Percentiles rank a stretch among this genome's conserved stretches.
phyloP scores from a whole-genome alignment of 352 stramenopile genomes.

The Blastocystis sp. region DNA sequence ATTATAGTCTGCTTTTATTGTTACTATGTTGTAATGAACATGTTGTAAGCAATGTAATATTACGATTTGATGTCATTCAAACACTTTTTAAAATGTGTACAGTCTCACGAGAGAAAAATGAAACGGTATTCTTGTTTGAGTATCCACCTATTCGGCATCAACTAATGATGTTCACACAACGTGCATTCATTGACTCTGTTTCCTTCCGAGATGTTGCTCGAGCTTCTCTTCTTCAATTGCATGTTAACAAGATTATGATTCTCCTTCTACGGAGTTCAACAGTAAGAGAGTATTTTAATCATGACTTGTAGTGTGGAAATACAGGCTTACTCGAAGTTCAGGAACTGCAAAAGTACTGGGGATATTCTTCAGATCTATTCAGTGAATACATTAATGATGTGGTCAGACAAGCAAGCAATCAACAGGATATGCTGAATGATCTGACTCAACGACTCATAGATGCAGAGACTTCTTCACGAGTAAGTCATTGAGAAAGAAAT shows the following conservation, averaged over 20 bases:
- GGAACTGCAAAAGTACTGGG: background rate
- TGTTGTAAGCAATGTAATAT: background rate
- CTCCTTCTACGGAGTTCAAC: background rate
- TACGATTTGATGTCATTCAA: slow-evolving; percentile 26
- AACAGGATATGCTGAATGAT: slow-evolving; percentile 16
- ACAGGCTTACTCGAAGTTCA: background rate
- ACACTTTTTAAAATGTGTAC: slow-evolving; percentile 1
- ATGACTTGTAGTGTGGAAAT: slow-evolving; percentile 11
- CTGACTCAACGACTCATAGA: background rate
- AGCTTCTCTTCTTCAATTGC: background rate
- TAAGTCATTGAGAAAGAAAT: background rate
- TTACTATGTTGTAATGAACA: background rate
- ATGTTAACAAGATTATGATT: slow-evolving; percentile 29
- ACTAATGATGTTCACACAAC: slow-evolving; percentile 4
- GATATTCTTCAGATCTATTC: background rate
- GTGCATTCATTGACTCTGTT: slow-evolving; percentile 35
- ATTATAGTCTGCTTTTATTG: slow-evolving; percentile 29
- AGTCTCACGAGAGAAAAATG: background rate
- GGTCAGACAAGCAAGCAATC: background rate
- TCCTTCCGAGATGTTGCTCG: background rate
- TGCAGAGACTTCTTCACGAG: background rate
- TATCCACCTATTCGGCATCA: slow-evolving; percentile 20
- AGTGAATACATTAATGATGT: slow-evolving; percentile 7
- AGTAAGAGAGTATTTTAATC: background rate
- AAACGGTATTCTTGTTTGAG: background rate